Base-by-base conservation (phyloP, 2,329 filamentous ascomycete species). In the Thelonectria olida region DNA sequence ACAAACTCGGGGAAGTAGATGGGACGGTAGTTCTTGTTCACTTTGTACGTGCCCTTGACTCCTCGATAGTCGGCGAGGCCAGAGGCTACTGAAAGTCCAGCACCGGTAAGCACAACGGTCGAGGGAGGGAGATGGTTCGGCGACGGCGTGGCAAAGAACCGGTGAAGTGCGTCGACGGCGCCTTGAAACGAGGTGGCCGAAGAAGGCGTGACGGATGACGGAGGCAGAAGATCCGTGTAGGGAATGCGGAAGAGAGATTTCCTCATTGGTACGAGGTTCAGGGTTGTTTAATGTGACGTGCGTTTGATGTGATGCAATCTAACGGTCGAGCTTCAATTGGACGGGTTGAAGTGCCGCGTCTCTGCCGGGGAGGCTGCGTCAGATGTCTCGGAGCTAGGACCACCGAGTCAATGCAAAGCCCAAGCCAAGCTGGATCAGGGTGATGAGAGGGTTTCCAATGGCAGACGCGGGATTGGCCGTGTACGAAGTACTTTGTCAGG, bases 1-100 rank as follows among this genome's bases (percentile, higher is more conserved):
- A 93, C 78, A 73, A 98, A 99, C 75, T 99, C 96, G 76, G 93
- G 89, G 76, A 92, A 94, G 80, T 97, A 99, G 67, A 97, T 96
- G 28, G 95, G 96, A 2, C 92, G 88, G 74, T 97, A 97, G 13
- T 87, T 88, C 80, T 92, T 93, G 80, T 98, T 98, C 72, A 96
- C 85, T 42, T 93, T 90, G 75, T 99, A 99, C 8, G 95, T 98
- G 63, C 96, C 96, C 67, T 94, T 92, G 51, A 87, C 84, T 19
- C 96, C 96, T 56, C 96, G 85, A 76, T 99, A 99, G 78, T 99
- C 96, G 27, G 95, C 91, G 28, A 99, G 84, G 0, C 96, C 96
- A 10, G 93, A 97, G 4, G 94, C 92, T 8, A 98, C 95, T 2
- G 93, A 97, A 51, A 99, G 91, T 3, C 96, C 96, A 3, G 96